Conservation (phyloP, 495 filamentous ascomycete species). For the Hyphodiscus hymeniophilus region DNA sequence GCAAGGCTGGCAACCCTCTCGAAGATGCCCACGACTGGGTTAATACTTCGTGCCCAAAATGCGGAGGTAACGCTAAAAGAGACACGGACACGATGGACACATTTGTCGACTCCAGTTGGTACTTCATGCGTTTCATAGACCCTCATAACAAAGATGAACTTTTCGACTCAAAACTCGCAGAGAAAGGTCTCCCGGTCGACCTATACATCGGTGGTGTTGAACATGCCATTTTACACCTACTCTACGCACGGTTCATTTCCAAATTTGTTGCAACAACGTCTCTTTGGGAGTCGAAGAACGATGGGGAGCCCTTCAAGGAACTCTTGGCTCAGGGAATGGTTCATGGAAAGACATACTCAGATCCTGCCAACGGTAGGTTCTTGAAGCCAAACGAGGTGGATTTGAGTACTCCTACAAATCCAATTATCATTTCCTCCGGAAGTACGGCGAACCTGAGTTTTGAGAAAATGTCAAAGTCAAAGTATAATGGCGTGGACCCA, state of each 20-base stretch:
- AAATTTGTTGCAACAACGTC: constrained; percentile 64
- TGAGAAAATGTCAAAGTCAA: constrained; percentile 97
- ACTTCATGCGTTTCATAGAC: constrained; percentile 74
- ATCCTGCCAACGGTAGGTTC: constrained; percentile 68
- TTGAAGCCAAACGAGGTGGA: constrained; percentile 72
- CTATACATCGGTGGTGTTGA: constrained; percentile 83
- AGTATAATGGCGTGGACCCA: constrained; percentile 88
- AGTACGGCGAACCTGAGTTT: constrained; percentile 52
- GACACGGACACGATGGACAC: constrained; percentile 97
- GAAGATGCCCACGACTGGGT: constrained; percentile 65
- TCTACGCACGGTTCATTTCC: constrained; percentile 85
- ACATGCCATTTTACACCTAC: constrained; percentile 85
- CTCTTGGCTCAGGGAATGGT: constrained; percentile 90
- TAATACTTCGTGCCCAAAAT: constrained; percentile 67
- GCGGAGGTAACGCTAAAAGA: constrained; percentile 57
- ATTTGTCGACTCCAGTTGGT: constrained; percentile 92
- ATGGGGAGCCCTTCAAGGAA: constrained; percentile 65
- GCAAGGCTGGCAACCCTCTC: constrained; percentile 68
- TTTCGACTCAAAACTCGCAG: constrained; percentile 49
- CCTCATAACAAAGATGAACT: constrained; percentile 51
- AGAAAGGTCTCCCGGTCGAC: constrained; percentile 60
- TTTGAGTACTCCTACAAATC: constrained; percentile 43
- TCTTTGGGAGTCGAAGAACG: constrained; percentile 30
- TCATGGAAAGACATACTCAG: constrained; percentile 73
- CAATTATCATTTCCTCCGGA: constrained; percentile 51